Evolutionary conservation across 73 alveolate genomes (phyloP), one percentile per base, ranked within the genome.

Genomic region (Tetrahymena thermophila): DNA sequence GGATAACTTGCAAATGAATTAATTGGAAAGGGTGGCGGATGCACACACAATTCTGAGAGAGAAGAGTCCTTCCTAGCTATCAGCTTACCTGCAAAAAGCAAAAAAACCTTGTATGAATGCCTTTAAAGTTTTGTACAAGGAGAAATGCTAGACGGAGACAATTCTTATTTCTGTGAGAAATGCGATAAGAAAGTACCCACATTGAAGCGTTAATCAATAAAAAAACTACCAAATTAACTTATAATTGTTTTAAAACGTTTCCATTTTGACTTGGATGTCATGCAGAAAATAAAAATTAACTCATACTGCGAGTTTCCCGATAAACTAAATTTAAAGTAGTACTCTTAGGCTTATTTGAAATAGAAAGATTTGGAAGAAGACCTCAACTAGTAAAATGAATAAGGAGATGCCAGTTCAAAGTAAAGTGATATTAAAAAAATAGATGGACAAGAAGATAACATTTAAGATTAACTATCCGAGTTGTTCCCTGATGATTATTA

Each of bases 301-400:
- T 99, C 99, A 94, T 98, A 98, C 97, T 97, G 98, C 42, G 99
- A 99, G 94, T 99, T 99, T 97, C 99, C 99, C 28, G 85, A 94
- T 85, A 96, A 96, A 93, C 93, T 99, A 13, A 98, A 98, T 96
- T 96, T 99, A 94, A 98, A 98, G 94, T 97, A 98, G 85, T 98
- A 98, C 98, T 97, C 99, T 21, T 96, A 98, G 85, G 99, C 97
- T 85, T 99, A 98, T 37, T 96, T 98, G 23, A 85, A 57, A 58
- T 96, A 96, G 96, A 94, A 95, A 95, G 98, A 97, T 43, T 83
- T 37, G 56, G 89, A 57, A 94, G 94, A 50, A 71, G 95, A 94
- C 9, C 55, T 50, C 17, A 83, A 56, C 14, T 57, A 43, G 50
- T 94, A 93, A 42, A 50, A 37, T 55, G 95, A 93, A 14, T 31